Base-by-base conservation (phyloP, 2,329 filamentous ascomycete genomes). In the Neonectria coccinea region DNA sequence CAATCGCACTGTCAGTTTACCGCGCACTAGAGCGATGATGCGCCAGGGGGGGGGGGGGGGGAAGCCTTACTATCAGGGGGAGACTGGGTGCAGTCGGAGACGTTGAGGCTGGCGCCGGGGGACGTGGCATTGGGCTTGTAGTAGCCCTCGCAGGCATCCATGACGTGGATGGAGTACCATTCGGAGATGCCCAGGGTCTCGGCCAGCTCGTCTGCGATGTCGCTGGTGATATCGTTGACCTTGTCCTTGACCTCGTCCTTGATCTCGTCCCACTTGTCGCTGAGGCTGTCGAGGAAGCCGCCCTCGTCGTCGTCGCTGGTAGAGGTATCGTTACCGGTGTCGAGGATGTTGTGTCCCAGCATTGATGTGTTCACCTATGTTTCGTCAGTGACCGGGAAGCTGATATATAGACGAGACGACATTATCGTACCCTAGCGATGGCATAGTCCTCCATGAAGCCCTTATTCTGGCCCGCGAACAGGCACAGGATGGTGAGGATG, bases 111-210 rank as follows among this genome's bases (percentile, higher is more conserved):
- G 14, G 79, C 74, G 27, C 71, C 71, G 3, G 74, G 68, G 9
- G 60, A 74, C 4, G 82, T 83, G 2, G 78, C 77, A 57, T 84
- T 83, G 31, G 82, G 82, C 44, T 77, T 76, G 66, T 79, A 86
- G 67, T 78, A 68, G 51, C 84, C 84, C 70, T 84, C 76, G 72
- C 84, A 86, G 4, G 77, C 73, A 42, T 79, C 78, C 81, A 83
- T 82, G 69, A 86, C 68, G 67, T 86, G 84, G 31, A 86, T 65
- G 16, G 83, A 85, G 69, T 85, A 86, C 84, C 84, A 86, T 64
- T 85, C 77, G 1, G 80, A 79, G 59, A 86, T 80, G 25, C 83
- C 83, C 29, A 85, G 74, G n/a, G 78, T 76, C 12, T 79, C 75
- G 53, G 79, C 76, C 50, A 84, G 55, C 56, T 81, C 68, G 60